These are phyloP conservation scores for Podaxis sp. DNA, from an alignment of 768 basidiomycete genomes.

Conservation along the genomic window DNA sequence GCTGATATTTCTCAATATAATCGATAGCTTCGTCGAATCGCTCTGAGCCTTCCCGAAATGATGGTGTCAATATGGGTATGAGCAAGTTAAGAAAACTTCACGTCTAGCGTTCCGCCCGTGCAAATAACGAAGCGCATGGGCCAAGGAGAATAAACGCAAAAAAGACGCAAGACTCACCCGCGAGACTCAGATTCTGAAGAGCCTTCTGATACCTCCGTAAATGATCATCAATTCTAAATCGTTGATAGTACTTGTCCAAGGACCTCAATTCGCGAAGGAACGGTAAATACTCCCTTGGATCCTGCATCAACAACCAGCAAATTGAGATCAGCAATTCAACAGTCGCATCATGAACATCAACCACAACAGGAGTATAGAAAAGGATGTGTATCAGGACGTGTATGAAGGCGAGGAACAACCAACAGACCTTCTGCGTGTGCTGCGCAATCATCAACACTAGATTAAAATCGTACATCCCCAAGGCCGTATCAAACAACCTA, in stretches of 20 bases:
- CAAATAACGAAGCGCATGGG: background rate
- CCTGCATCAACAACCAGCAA: conserved; percentile 45
- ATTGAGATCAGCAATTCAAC: background rate
- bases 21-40: conserved; percentile 77
- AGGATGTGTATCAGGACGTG: background rate
- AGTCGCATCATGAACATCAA: background rate
- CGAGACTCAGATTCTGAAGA: conserved; percentile 67
- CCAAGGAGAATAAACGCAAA: background rate
- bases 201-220: conserved; percentile 77
- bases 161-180: conserved; percentile 48
- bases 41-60: conserved; percentile 48
- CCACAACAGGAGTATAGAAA: background rate
- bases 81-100: background rate
- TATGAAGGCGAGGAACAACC: background rate
- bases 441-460: conserved; percentile 95
- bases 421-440: conserved; percentile 86
- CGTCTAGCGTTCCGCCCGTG: no score
- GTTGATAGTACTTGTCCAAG: conserved; percentile 78
- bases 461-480: conserved; percentile 99
- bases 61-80: conserved; percentile 1
- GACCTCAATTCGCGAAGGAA: conserved; percentile 90
- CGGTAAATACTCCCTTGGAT: conserved; percentile 96
- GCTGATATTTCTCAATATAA: conserved; percentile 76
- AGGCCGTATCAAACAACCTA: conserved; percentile 86
- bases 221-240: conserved; percentile 92